Evolutionary conservation across 495 filamentous ascomycete genomes (phyloP), one percentile per base, ranked within the genome.

Genomic region (Entonaema liquescens): DNA sequence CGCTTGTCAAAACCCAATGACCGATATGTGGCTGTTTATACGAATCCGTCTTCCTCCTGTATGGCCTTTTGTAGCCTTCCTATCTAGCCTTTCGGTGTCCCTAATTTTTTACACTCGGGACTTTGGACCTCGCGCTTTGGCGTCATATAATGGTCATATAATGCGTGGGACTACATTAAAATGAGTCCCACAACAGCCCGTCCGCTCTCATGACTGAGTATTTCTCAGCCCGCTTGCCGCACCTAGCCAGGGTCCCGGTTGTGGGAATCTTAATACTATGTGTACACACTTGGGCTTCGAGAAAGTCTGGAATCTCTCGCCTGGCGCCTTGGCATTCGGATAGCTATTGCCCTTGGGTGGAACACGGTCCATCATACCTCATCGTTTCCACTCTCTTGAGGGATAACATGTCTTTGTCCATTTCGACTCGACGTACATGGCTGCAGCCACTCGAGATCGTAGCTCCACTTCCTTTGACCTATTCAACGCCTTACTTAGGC

Each of bases 1-100:
- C 75, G 75, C 75, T 77, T 77, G 67, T 55, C 58, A 69, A 58
- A 72, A 71, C 71, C 73, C 75, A 76, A 74, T 74, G 61, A 52
- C 56, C 40, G 53, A 49, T 47, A 47, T 55, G 67, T 49, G 59
- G 72, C 74, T 72, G 19, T 23, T 21, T 56, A 26, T 23, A 5
- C 53, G 17, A 56, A 31, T 29, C 53, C 26, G n/a, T 35, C 53
- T 33, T 31, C 28, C 13, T 31, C 23, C 47, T 4, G 17, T n/a
- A 33, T 25, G 7, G 17, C 21, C 23, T 9, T n/a, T n/a, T n/a
- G n/a, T n/a, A 21, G n/a, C 21, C 21, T 50, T 33, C 13, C 28
- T 19, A 29, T 21, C 52, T 52, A 15, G n/a, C 15, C 36, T 26
- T 40, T 59, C 5, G 31, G 31, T 2, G 1, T 33, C 31, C 5